These are phyloP conservation scores for Cryptosporidium xiaoi DNA, from an alignment of 169 alveolate species.

Conservation along the genomic window DNA sequence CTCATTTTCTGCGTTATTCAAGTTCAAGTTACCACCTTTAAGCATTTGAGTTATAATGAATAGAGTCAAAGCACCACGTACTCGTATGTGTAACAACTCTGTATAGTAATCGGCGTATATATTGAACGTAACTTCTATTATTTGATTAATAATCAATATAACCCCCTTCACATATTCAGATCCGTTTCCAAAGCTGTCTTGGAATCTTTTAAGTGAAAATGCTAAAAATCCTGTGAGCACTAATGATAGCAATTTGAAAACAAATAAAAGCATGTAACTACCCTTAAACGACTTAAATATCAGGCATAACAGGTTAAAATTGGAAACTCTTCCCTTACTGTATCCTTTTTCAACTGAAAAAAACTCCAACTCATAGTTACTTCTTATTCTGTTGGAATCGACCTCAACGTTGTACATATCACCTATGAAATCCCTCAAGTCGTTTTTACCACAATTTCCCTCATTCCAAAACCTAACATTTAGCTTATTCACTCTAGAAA, in stretches of 20 bases:
- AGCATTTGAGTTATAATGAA: constrained; percentile 8
- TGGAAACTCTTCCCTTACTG: neutral
- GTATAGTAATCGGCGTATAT: constrained; percentile 50
- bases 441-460: neutral
- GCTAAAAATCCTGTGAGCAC: constrained; percentile 19
- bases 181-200: constrained; percentile 23
- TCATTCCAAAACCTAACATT: constrained; percentile 42
- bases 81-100: constrained; percentile 53
- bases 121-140: constrained; percentile 33
- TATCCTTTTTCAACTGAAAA: neutral
- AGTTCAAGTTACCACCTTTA: neutral
- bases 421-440: constrained; percentile 1
- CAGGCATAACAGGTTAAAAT: neutral
- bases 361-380: neutral
- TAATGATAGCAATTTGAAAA: constrained; percentile 11
- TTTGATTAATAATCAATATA: constrained; percentile 18
- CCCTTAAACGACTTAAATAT: constrained; percentile 28
- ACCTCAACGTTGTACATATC: constrained; percentile 22
- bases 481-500: constrained; percentile 34
- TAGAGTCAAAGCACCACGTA: constrained; percentile 44
- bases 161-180: constrained; percentile 50
- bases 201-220: constrained; percentile 21
- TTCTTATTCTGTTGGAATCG: constrained; percentile 21
- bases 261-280: constrained; percentile 11
- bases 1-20: neutral